Percentiles rank a stretch among this genome's conserved stretches.
Evolutionary conservation across 192 early-diverging fungal species (phyloP).

Genomic region (Linnemannia zychae): DNA sequence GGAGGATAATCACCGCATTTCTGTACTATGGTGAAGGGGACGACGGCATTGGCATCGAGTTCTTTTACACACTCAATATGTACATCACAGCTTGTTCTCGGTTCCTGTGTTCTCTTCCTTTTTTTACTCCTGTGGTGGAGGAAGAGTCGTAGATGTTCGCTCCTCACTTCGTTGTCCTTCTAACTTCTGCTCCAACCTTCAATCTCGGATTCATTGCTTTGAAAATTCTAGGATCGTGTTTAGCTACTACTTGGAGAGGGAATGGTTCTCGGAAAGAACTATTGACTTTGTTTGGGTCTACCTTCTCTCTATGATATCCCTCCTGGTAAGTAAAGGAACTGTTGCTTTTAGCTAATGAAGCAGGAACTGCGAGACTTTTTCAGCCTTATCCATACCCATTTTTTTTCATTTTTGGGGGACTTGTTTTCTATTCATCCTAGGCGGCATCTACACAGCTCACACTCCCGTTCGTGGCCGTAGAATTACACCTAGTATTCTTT

Average conservation of each 20-base stretch:
- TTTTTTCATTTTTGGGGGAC: too few species aligned
- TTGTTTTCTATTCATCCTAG: background rate
- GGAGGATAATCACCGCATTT: background rate
- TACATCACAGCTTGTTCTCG: background rate
- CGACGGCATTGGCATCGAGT: background rate
- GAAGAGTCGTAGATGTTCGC: too few species aligned
- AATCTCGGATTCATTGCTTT: background rate
- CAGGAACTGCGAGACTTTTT: too few species aligned
- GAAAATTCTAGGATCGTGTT: background rate
- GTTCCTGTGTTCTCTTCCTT: too few species aligned
- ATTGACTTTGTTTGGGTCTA: background rate
- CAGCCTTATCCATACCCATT: too few species aligned
- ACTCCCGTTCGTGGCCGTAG: background rate
- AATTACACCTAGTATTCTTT: background rate
- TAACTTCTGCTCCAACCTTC: too few species aligned
- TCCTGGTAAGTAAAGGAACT: background rate
- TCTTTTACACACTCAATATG: background rate
- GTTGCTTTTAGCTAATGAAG: background rate
- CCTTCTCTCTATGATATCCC: background rate
- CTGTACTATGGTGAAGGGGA: background rate
- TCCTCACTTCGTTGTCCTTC: too few species aligned
- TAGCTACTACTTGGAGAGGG: background rate
- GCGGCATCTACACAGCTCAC: background rate
- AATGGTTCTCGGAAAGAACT: conserved; percentile 4
- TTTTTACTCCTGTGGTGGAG: too few species aligned